These are phyloP conservation scores for Tubosaeta sp. DNA, from an alignment of 768 basidiomycete species.

Conservation along the genomic window DNA sequence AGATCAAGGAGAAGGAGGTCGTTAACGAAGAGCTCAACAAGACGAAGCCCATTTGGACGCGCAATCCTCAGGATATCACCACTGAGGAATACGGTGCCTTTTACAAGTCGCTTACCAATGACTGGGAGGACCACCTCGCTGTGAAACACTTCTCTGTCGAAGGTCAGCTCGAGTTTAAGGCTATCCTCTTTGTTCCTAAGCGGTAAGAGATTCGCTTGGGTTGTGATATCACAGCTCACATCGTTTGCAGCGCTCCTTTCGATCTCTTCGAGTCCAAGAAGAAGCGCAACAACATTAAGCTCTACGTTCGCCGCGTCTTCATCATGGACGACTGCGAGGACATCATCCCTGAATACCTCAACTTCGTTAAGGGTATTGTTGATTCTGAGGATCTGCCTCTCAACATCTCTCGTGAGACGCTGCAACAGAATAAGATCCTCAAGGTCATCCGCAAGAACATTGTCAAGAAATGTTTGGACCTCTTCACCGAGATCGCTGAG, in stretches of 20 bases:
- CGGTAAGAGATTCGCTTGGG: constrained; percentile 48
- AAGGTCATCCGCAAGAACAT: constrained; percentile 99
- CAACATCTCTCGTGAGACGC: constrained; percentile 99
- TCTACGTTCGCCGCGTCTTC: constrained; percentile 99
- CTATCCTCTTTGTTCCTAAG: constrained; percentile 95
- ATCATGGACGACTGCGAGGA: constrained; percentile 99
- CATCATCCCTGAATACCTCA: constrained; percentile 98
- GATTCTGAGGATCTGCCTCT: constrained; percentile 99
- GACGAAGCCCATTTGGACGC: constrained; percentile 99
- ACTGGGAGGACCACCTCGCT: constrained; percentile 99
- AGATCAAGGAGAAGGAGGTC: constrained; percentile 81
- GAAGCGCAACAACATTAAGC: constrained; percentile 99
- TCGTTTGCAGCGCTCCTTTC: constrained; percentile 76
- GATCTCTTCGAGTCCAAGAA: constrained; percentile 99
- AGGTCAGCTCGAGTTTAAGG: constrained; percentile 99
- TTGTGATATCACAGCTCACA: background rate
- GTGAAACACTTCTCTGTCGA: constrained; percentile 99
- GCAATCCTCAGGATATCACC: constrained; percentile 93
- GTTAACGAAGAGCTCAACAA: constrained; percentile 99
- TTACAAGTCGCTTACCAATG: constrained; percentile 99
- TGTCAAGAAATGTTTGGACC: constrained; percentile 95
- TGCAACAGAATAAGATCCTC: constrained; percentile 99
- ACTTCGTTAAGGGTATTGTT: constrained; percentile 99
- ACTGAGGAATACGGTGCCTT: constrained; percentile 91
- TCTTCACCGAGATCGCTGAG: constrained; percentile 95